Conservation (phyloP, 805 yeast species). For the Metschnikowia bowlesiae region DNA sequence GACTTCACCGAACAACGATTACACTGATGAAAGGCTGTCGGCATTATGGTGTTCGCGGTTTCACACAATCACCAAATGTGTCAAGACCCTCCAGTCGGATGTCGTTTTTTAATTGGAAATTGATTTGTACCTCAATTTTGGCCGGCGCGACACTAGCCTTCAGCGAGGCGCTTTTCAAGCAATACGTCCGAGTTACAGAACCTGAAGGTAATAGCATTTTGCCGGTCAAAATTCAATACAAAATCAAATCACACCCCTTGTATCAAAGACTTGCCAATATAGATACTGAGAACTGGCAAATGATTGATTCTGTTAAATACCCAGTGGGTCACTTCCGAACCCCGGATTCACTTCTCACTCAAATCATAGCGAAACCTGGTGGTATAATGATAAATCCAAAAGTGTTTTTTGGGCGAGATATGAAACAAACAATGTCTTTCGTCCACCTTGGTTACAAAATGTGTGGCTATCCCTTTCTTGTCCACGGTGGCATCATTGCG, state of each 20-base stretch:
- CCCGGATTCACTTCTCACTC: slow-evolving; percentile 21
- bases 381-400: slow-evolving; percentile 74
- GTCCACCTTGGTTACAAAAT: slow-evolving; percentile 73
- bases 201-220: slow-evolving; percentile 21
- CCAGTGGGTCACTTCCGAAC: not conserved
- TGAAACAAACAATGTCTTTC: slow-evolving; percentile 59
- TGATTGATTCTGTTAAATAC: not conserved
- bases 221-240: slow-evolving; percentile 40
- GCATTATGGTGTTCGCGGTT: not conserved
- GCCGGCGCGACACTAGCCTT: slow-evolving; percentile 33
- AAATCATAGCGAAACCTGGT: slow-evolving; percentile 68
- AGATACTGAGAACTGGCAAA: not conserved
- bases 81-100: not conserved
- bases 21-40: not conserved
- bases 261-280: slow-evolving; percentile 43
- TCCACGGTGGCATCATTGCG: slow-evolving; percentile 87
- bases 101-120: slow-evolving; percentile 14
- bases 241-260: slow-evolving; percentile 47
- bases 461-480: slow-evolving; percentile 81
- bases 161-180: slow-evolving; percentile 28
- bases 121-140: slow-evolving; percentile 21
- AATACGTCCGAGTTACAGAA: slow-evolving; percentile 25
- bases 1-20: not conserved
- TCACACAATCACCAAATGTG: not conserved
- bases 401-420: slow-evolving; percentile 53